These are phyloP conservation scores for Penicillium brevicompactum DNA, from an alignment of 2,329 filamentous ascomycete genomes.

Conservation along the genomic window DNA sequence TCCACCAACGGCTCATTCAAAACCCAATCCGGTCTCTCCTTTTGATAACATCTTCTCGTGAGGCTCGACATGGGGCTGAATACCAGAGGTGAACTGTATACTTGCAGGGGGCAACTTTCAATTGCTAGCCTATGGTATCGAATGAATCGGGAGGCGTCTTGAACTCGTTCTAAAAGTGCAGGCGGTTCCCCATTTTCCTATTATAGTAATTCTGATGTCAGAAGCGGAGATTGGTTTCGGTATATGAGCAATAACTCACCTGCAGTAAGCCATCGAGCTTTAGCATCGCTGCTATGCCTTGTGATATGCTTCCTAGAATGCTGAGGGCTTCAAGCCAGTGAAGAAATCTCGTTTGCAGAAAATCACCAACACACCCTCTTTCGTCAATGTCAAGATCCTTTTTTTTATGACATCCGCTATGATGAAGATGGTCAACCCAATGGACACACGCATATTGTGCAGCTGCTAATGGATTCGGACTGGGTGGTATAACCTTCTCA, in stretches of 20 bases:
- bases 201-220: neutral
- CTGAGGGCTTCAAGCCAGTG: conserved; percentile 36
- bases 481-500: conserved; percentile 1
- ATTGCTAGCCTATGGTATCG: conserved; percentile 26
- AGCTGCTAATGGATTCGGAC: conserved; percentile 30
- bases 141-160: conserved; percentile 30
- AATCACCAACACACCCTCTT: conserved; percentile 11
- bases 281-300: conserved; percentile 7
- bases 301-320: conserved; percentile 20
- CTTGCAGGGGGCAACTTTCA: conserved; percentile 26
- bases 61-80: conserved; percentile 28
- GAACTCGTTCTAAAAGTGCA: conserved; percentile 10
- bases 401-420: conserved; percentile 17
- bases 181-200: neutral
- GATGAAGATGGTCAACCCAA: conserved; percentile 38
- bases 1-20: conserved; percentile 3
- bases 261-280: conserved; percentile 20
- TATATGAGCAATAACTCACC: neutral
- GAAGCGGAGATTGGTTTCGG: neutral
- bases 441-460: conserved; percentile 37
- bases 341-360: conserved; percentile 26
- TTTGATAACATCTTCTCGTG: neutral
- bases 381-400: conserved; percentile 12
- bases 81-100: conserved; percentile 29
- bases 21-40: conserved; percentile 6